phyloP scores from a whole-genome alignment of 306 rosid species.

The Arachis hypogaea region DNA sequence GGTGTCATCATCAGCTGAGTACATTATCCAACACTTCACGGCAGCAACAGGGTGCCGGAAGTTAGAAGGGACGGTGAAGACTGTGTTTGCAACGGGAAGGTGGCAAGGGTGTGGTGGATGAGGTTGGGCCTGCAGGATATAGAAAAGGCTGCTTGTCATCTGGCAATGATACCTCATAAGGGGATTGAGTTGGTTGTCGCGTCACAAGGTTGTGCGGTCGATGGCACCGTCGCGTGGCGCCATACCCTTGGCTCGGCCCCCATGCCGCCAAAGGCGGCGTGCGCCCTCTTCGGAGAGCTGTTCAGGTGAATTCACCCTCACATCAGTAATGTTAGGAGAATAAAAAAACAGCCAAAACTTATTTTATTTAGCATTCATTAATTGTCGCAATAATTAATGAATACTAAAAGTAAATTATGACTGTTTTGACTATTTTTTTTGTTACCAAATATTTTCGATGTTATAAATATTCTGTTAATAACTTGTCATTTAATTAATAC shows the following conservation, averaged over 20 bases:
- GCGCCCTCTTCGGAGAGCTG: constrained; percentile 87
- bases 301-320: constrained; percentile 60
- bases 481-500: no score
- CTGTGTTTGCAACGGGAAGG: constrained; percentile 69
- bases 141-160: constrained; percentile 76
- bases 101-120: constrained; percentile 67
- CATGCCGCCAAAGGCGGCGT: constrained; percentile 85
- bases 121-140: constrained; percentile 43
- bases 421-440: no score
- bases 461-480: no score
- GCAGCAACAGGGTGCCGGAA: constrained; percentile 89
- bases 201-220: constrained; percentile 70
- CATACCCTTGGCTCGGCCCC: constrained; percentile 84
- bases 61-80: constrained; percentile 64
- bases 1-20: constrained; percentile 80
- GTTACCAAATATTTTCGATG: no score
- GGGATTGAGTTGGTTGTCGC: constrained; percentile 79
- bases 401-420: no score
- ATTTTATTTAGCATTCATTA: no score
- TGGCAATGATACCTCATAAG: constrained; percentile 89
- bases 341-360: no score
- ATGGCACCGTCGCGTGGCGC: constrained; percentile 86
- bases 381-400: no score
- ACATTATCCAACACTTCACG: constrained; percentile 77
- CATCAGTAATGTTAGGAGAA: no score